These are phyloP conservation scores for Agroathelia rolfsii DNA, from an alignment of 1,284 basidiomycete genomes.

Conservation along the genomic window DNA sequence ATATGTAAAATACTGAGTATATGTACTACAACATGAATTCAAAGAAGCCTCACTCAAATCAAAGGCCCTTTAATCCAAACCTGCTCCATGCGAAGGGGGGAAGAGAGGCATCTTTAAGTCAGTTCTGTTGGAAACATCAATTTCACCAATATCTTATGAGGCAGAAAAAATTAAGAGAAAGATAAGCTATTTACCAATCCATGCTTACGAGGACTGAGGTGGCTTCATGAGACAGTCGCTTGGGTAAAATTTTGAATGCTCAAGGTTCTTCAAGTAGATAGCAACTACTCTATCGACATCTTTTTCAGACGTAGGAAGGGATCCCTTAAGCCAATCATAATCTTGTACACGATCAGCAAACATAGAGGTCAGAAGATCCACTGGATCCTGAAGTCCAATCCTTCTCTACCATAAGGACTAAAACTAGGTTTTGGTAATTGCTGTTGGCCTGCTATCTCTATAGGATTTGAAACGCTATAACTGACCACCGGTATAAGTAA, in stretches of 20 bases:
- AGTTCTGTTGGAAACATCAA: conserved; percentile 23
- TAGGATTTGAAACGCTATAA: conserved; percentile 6
- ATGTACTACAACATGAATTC: too few species aligned
- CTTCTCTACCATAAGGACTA: conserved; percentile 33
- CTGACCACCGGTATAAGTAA: conserved; percentile 5
- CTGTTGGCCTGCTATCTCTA: conserved; percentile 41
- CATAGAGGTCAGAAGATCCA: conserved; percentile 33
- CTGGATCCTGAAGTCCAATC: conserved; percentile 32
- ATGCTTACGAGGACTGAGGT: conserved; percentile 26
- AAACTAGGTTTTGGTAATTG: conserved; percentile 41
- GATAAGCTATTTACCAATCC: not conserved
- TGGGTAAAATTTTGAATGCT: conserved; percentile 42
- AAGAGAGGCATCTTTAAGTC: conserved; percentile 17
- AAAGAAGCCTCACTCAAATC: too few species aligned
- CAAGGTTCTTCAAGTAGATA: conserved; percentile 29
- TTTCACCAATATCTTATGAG: conserved; percentile 23
- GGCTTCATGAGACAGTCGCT: conserved; percentile 39
- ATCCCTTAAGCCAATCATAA: conserved; percentile 26
- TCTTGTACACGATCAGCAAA: conserved; percentile 30
- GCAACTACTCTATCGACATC: conserved; percentile 29
- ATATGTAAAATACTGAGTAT: too few species aligned
- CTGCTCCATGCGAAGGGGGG: too few species aligned
- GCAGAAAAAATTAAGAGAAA: conserved; percentile 9
- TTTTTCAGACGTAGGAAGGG: conserved; percentile 32
- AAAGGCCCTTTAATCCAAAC: too few species aligned